These are phyloP conservation scores for Castanea crenata DNA, from an alignment of 306 rosid species.

Conservation along the genomic window DNA sequence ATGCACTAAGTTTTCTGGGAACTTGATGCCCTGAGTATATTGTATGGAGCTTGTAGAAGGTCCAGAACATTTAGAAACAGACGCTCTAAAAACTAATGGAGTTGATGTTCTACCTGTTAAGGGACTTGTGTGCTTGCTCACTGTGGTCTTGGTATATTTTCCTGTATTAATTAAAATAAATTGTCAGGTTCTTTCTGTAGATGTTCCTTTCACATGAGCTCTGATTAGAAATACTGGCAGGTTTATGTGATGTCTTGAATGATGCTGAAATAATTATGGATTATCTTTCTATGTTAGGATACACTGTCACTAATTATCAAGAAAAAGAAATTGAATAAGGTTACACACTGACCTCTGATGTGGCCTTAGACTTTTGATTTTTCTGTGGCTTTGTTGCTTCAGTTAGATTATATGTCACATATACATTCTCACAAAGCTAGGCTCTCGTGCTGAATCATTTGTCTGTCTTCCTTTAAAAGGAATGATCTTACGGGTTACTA, in stretches of 20 bases:
- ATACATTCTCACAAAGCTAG: background rate
- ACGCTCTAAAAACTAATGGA: background rate
- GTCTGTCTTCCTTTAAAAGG: background rate
- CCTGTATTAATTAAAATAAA: background rate
- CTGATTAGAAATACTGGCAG: background rate
- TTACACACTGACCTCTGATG: background rate
- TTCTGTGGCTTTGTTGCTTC: background rate
- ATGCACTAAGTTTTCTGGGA: constrained; percentile 20
- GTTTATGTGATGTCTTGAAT: constrained; percentile 9
- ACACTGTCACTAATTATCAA: background rate
- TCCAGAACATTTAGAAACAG: background rate
- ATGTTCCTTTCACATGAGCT: background rate
- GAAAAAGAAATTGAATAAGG: background rate
- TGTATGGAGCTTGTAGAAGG: background rate
- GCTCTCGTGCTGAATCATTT: background rate
- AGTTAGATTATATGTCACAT: background rate
- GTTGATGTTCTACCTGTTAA: background rate
- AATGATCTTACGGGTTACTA: background rate
- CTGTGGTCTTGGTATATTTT: background rate
- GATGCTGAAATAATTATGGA: background rate
- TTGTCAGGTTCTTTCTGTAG: background rate
- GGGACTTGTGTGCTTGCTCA: background rate
- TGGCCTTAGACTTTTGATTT: background rate
- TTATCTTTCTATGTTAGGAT: background rate
- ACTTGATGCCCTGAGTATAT: constrained; percentile 8